Evolutionary conservation across 2,329 filamentous ascomycete genomes (phyloP), one percentile per base, ranked within the genome.

Genomic region (Lasiodiplodia theobromae): DNA sequence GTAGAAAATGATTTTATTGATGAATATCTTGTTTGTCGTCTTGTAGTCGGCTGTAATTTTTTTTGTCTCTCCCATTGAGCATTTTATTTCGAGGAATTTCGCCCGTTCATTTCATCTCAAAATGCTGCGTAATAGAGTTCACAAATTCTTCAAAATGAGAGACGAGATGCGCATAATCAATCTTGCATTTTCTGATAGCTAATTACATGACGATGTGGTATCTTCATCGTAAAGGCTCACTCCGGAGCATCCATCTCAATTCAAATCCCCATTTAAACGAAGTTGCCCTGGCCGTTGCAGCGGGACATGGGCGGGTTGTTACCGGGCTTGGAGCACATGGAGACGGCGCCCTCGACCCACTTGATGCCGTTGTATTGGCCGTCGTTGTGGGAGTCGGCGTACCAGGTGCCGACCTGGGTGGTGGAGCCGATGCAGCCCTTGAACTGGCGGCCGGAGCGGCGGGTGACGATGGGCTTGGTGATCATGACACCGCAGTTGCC

Each of bases 391-490:
- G 70, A 63, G 40, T 74, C 72, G 14, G 72, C 71, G 64, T 69
- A 70, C 57, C 70, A 74, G 10, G 72, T 73, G 3, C 69, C 71
- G 16, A 66, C 34, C 62, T 72, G 25, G 67, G 68, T 69, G 10
- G 60, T 47, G 10, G 38, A 34, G 37, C 70, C 72, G 18, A 71
- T 49, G 56, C 72, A 71, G 18, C 72, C 72, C 40, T 70, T 23
- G 54, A 67, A 49, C 10, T 71, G 60, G n/a, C 66, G 65, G 28
- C 71, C 72, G 52, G 70, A 74, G 25, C 71, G 69, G 54, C 72
- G 71, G 28, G 72, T 73, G 37, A 66, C 70, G 25, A 71, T 23
- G 25, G 72, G 72, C 56, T 60, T 25, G 37, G 56, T 60, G 56
- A 60, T 60, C 37, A 60, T 44, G 37, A 60, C 56, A 7, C 56